Evolutionary conservation across 2,329 filamentous ascomycete species (phyloP).

Genomic region (Aureobasidium subglaciale): DNA sequence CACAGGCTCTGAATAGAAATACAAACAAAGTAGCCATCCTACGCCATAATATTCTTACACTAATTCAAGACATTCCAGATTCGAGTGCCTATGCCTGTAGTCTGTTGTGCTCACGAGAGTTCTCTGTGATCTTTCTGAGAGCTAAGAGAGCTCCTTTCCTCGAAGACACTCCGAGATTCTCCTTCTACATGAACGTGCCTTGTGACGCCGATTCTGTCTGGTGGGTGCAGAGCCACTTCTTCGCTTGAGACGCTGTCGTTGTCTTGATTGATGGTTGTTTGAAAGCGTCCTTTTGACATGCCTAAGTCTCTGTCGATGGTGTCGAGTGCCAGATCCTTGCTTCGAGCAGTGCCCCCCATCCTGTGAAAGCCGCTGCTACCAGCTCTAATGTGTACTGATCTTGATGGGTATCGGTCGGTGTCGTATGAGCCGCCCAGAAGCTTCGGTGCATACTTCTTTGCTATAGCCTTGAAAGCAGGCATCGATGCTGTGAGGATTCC

Average conservation of each 20-base stretch:
- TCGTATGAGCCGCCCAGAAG: constrained; percentile 21
- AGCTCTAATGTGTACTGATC: not conserved
- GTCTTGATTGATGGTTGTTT: constrained; percentile 4
- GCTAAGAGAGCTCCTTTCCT: not conserved
- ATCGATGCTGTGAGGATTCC: constrained; percentile 33
- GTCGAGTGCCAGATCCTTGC: not conserved
- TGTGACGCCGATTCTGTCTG: constrained; percentile 1
- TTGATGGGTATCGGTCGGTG: not conserved
- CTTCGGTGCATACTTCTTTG: constrained; percentile 28
- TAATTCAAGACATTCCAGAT: not conserved
- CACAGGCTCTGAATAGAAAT: not conserved
- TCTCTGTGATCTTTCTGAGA: not conserved
- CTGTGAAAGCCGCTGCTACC: constrained; percentile 3
- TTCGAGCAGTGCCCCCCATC: not conserved
- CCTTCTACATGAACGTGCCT: constrained; percentile 5
- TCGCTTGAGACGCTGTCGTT: not conserved
- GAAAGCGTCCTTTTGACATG: constrained; percentile 1
- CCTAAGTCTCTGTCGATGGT: constrained; percentile 5
- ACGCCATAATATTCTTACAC: not conserved
- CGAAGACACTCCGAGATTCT: constrained; percentile 1
- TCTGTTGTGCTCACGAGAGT: not conserved
- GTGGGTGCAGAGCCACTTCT: constrained; percentile 5
- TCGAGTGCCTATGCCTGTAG: not conserved
- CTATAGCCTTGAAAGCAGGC: constrained; percentile 31
- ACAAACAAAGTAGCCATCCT: not conserved